Base-by-base conservation (phyloP, 768 basidiomycete genomes). In the Candolleomyces efflorescens region DNA sequence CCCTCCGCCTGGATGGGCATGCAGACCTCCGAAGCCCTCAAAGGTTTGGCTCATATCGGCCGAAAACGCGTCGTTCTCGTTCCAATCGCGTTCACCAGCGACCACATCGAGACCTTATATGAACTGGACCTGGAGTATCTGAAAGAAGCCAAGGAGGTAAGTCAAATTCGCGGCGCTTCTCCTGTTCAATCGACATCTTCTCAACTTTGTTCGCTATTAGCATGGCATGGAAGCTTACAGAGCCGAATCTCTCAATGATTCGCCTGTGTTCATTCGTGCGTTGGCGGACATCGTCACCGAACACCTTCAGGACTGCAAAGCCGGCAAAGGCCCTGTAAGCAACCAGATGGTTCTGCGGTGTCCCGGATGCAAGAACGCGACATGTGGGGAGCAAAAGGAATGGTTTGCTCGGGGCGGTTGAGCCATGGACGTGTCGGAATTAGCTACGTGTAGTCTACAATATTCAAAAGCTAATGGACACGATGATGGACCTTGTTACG, bases 1-100 rank as follows among this genome's bases (percentile, higher is more conserved):
- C 97, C 97, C 3, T 89, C 87, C 38, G 91, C 95, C 18, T 98
- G 97, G 97, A 92, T 98, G 83, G 97, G 97, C 3, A 94, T 93
- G 77, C 94, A 98, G 71, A 99, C 97, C 1, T 78, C 83, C 17
- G 94, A 92, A 54, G 91, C 94, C 46, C 75, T 99, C 68, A 93
- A 97, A 78, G 91, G 90, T 17, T 78, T 92, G 44, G 87, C 89
- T 53, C 82, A 86, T 17, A 74, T 91, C 41, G 89, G 89, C 27
- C 82, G 79, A 69, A 92, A 90, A 70, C 83, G 86, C 60, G 86
- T 81, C 3, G 79, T 98, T 56, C 76, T 98, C 39, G 85, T 99
- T 6, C 97, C 97, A 0, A 94, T 99, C 60, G 97, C 97, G 23
- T 99, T 99, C 76, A 99, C 97, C 13, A 94, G 90, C 69, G 97